Evolutionary conservation across 331 rosid species (phyloP), one percentile per base, ranked within the genome.

Genomic region (Malus hybrid): DNA sequence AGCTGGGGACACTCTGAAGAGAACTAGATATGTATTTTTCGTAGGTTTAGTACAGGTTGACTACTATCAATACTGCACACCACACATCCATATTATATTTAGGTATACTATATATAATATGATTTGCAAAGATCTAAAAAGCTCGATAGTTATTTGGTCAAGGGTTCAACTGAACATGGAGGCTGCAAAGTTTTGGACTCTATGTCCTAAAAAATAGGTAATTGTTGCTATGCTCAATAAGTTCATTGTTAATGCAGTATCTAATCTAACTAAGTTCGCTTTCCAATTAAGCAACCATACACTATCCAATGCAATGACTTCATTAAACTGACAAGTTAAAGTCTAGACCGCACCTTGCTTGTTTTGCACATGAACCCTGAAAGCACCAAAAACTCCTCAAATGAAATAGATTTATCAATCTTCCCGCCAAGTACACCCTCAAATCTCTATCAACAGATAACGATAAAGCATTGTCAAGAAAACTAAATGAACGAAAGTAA

Each of bases 291-390:
- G 19, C 36, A 44, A 69, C 56, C 27, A 5, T 13, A 19, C 27
- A 39, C 72, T 6, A 13, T 22, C 33, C 55, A 72, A 72, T 36
- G 27, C 36, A 36, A 14, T 34, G 36, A 24, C 72, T 48, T 67
- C 66, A 62, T 18, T 69, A 29, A 50, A 64, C 31, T 52, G 12
- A 48, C 31, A 68, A 52, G 63, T 54, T 46, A 64, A 19, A 39
- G 34, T 63, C 67, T 27, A 3, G 8, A 63, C 39, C 74, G 15
- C 29, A 87, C 99, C 99, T 88, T 92, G 82, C 93, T 92, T 82
- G 88, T 77, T 85, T 95, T 95, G 87, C 88, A 88, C 97, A 95
- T 86, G 93, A 89, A 95, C 86, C 88, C 92, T 72, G 96, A 92
- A 78, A 95, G 99, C 75, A 84, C 90, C 88, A 95, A 87, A 86